Percentiles rank a stretch among this genome's conserved stretches.
Conservation (phyloP, 495 filamentous ascomycete genomes). For the Hyaloscypha finlandica region DNA sequence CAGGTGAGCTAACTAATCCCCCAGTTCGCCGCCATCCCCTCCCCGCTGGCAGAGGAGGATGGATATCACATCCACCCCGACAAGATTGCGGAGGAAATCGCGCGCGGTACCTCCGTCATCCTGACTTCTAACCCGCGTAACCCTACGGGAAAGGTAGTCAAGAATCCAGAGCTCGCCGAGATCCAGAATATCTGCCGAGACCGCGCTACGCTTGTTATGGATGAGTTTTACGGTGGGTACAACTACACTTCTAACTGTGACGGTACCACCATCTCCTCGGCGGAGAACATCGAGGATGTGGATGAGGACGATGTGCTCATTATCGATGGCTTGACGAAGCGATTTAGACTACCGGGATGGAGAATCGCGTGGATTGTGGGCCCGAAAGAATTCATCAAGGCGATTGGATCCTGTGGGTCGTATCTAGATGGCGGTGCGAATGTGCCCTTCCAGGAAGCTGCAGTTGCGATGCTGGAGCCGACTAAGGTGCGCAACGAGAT, state of each 20-base stretch:
- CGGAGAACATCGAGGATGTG: conserved; percentile 77
- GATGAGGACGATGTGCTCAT: conserved; percentile 77
- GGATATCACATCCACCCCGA: conserved; percentile 89
- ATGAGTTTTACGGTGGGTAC: conserved; percentile 96
- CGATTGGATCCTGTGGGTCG: conserved; percentile 87
- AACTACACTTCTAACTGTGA: conserved; percentile 93
- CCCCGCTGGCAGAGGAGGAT: conserved; percentile 79
- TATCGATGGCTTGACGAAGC: conserved; percentile 95
- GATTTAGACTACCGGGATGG: conserved; percentile 95
- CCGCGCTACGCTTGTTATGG: conserved; percentile 86
- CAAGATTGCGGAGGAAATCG: conserved; percentile 89
- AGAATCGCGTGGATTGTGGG: conserved; percentile 95
- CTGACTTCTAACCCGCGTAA: conserved; percentile 97
- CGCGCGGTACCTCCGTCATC: conserved; percentile 83
- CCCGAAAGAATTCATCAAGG: conserved; percentile 94
- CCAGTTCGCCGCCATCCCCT: conserved; percentile 87
- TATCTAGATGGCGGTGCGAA: conserved; percentile 97
- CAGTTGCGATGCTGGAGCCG: conserved; percentile 89
- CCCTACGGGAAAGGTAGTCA: conserved; percentile 86
- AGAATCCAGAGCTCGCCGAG: conserved; percentile 75
- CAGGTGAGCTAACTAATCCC: conserved; percentile 8
- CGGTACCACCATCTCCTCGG: conserved; percentile 81
- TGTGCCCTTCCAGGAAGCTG: conserved; percentile 93
- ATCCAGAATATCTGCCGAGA: conserved; percentile 93
- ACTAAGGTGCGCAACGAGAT: conserved; percentile 80